These are phyloP conservation scores for Inosperma sp. DNA, from an alignment of 768 basidiomycete genomes.

Conservation along the genomic window DNA sequence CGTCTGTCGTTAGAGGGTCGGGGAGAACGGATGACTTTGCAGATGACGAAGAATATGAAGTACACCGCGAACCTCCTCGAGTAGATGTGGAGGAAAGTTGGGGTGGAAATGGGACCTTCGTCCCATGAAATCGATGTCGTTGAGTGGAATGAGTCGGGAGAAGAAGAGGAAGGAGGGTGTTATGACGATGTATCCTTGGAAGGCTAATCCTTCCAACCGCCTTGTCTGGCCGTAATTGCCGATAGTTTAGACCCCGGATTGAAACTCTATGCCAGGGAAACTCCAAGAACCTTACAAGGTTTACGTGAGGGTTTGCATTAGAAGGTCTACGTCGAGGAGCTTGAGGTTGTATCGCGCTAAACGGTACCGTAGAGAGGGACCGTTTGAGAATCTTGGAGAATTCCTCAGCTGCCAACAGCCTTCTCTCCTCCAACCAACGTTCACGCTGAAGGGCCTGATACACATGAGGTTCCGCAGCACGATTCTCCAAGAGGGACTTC, in stretches of 20 bases:
- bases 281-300: constrained; percentile 38
- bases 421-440: constrained; percentile 50
- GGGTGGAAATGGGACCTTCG: background rate
- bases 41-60: constrained; percentile 1
- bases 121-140: background rate
- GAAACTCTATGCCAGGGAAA: constrained; percentile 31
- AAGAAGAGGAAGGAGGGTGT: constrained; percentile 6
- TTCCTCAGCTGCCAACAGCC: constrained; percentile 32
- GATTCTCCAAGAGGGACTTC: constrained; percentile 33
- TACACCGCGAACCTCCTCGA: background rate
- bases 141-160: constrained; percentile 1
- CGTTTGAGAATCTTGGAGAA: constrained; percentile 35
- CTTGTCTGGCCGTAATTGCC: constrained; percentile 31
- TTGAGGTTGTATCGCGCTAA: background rate
- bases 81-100: background rate
- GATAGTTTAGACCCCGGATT: constrained; percentile 28
- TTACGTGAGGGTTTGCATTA: constrained; percentile 16
- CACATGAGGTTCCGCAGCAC: constrained; percentile 34
- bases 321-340: constrained; percentile 4
- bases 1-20: background rate
- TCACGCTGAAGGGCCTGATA: constrained; percentile 40
- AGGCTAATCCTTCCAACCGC: constrained; percentile 25
- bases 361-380: constrained; percentile 29
- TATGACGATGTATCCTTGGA: constrained; percentile 14
- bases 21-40: background rate